phyloP scores from a whole-genome alignment of 768 basidiomycete species.

The Termitomyces sp. region DNA sequence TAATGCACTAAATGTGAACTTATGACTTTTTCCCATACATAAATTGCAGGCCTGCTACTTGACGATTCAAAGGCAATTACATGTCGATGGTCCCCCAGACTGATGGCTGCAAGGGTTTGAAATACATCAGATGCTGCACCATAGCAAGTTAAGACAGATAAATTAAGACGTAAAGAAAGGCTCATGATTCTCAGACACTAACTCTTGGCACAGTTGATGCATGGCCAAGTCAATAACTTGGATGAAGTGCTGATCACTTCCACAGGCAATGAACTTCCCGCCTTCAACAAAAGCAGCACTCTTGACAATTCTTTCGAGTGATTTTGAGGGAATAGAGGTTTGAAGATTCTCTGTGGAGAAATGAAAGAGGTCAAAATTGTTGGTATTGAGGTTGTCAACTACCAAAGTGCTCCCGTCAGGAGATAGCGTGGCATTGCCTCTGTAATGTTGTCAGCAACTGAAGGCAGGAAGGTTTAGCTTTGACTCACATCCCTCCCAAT shows the following conservation, averaged over 20 bases:
- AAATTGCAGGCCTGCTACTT: not conserved
- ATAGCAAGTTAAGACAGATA: not conserved
- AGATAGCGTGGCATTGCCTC: slow-evolving; percentile 8
- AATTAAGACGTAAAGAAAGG: not conserved
- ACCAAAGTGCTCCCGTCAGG: slow-evolving; percentile 6
- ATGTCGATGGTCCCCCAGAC: not conserved
- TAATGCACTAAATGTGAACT: not conserved
- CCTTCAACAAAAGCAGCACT: slow-evolving; percentile 6
- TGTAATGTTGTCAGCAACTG: not conserved
- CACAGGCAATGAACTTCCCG: slow-evolving; percentile 6
- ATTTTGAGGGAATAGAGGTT: not conserved
- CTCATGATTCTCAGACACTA: not conserved
- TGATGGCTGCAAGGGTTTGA: not conserved
- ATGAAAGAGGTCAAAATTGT: not conserved
- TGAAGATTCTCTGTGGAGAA: slow-evolving; percentile 1
- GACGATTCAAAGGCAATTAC: slow-evolving; percentile 2
- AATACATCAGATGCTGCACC: not conserved
- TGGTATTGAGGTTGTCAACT: slow-evolving; percentile 8
- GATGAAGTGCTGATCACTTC: not conserved
- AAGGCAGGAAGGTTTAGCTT: not conserved
- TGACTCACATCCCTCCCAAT: too few species aligned
- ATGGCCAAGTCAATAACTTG: slow-evolving; percentile 5
- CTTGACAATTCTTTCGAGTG: not conserved
- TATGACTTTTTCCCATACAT: slow-evolving; percentile 2
- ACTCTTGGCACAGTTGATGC: not conserved